Evolutionary conservation across 768 basidiomycete species (phyloP).

Genomic region (Calocybe gangraenosa): DNA sequence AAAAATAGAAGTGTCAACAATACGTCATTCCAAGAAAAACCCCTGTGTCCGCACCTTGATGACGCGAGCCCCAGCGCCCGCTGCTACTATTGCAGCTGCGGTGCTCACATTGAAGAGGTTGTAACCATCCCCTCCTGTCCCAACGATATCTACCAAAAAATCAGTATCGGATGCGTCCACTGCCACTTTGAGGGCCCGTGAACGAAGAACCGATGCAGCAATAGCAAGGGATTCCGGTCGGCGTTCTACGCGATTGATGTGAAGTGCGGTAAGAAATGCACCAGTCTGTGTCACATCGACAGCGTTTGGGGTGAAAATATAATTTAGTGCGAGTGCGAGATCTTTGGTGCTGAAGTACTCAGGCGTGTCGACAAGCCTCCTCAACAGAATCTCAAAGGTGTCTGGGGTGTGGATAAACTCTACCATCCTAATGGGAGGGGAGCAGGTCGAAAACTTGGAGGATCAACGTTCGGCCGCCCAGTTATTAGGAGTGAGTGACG

Average conservation of each 20-base stretch:
- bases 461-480: too few relatives aligned
- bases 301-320: slow-evolving; percentile 63
- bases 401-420: slow-evolving; percentile 23
- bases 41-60: slow-evolving; percentile 66
- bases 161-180: slow-evolving; percentile 60
- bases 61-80: slow-evolving; percentile 89
- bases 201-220: slow-evolving; percentile 69
- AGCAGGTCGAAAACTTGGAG: too few relatives aligned
- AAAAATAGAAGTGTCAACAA: slow-evolving; percentile 2
- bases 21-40: background rate
- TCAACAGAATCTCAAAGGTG: slow-evolving; percentile 73
- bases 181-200: slow-evolving; percentile 59
- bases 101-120: slow-evolving; percentile 98
- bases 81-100: slow-evolving; percentile 88
- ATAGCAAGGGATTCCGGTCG: slow-evolving; percentile 74
- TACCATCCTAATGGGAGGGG: slow-evolving; percentile 8
- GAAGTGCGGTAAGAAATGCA: slow-evolving; percentile 84
- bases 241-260: slow-evolving; percentile 73
- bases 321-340: slow-evolving; percentile 66
- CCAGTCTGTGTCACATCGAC: slow-evolving; percentile 76
- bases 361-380: slow-evolving; percentile 74
- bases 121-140: slow-evolving; percentile 92
- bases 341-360: slow-evolving; percentile 79
- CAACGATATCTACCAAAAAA: slow-evolving; percentile 77
- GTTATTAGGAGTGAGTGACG: too few relatives aligned